These are phyloP conservation scores for Pseudozyma hubeiensis DNA, from an alignment of 1,284 basidiomycete genomes.

Conservation along the genomic window DNA sequence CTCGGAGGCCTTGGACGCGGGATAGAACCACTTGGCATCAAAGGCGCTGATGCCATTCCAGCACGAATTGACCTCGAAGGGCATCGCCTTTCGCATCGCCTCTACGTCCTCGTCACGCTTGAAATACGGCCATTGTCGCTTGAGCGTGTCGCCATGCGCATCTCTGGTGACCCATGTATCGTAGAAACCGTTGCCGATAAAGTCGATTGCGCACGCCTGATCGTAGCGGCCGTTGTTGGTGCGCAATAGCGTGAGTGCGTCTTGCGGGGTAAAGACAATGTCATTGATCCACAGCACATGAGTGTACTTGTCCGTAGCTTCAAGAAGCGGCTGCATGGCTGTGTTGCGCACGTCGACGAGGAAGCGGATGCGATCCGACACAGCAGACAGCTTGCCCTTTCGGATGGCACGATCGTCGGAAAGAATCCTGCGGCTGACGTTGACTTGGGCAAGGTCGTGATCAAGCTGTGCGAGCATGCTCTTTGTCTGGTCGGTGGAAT, in stretches of 20 bases:
- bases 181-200: constrained; percentile 71
- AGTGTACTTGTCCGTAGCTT: constrained; percentile 18
- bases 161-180: constrained; percentile 69
- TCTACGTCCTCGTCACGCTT: constrained; percentile 69
- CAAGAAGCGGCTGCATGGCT: constrained; percentile 53
- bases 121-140: constrained; percentile 74
- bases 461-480: constrained; percentile 70
- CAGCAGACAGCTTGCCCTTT: constrained; percentile 32
- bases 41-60: constrained; percentile 76
- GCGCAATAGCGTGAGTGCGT: constrained; percentile 71
- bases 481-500: constrained; percentile 72
- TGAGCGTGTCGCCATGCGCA: constrained; percentile 65
- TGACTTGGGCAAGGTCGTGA: constrained; percentile 58
- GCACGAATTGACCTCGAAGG: constrained; percentile 74
- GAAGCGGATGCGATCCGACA: constrained; percentile 43
- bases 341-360: constrained; percentile 55
- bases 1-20: constrained; percentile 3
- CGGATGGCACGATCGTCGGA: constrained; percentile 44
- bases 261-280: constrained; percentile 40
- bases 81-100: constrained; percentile 66
- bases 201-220: constrained; percentile 74
- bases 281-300: constrained; percentile 63
- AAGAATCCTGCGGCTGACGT: constrained; percentile 48
- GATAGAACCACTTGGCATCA: constrained; percentile 70
- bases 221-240: constrained; percentile 73